Evolutionary conservation across 2,329 filamentous ascomycete genomes (phyloP).

Genomic region (Fusarium sp.): DNA sequence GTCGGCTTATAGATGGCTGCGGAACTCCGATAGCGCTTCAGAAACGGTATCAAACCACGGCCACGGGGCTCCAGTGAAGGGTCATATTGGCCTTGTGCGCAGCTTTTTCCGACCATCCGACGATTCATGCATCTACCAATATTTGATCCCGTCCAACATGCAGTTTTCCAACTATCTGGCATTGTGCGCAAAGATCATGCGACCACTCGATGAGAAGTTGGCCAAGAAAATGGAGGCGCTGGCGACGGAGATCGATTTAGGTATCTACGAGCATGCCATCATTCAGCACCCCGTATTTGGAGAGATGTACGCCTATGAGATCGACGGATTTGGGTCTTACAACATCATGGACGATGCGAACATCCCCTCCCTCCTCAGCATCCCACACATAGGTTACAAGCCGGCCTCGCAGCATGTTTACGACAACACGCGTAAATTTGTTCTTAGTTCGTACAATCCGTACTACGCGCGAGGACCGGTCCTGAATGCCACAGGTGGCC

Average conservation of each 20-base stretch:
- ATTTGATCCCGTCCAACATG: conserved; percentile 92
- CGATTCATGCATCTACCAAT: conserved; percentile 86
- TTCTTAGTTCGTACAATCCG: conserved; percentile 78
- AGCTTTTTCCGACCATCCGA: conserved; percentile 93
- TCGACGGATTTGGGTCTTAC: conserved; percentile 74
- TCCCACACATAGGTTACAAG: conserved; percentile 70
- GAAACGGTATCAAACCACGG: conserved; percentile 86
- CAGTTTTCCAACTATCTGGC: conserved; percentile 77
- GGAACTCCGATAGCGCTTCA: conserved; percentile 78
- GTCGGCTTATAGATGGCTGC: conserved; percentile 80
- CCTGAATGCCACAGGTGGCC: conserved; percentile 65
- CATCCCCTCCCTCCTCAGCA: conserved; percentile 71
- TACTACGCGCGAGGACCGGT: conserved; percentile 73
- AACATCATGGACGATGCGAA: conserved; percentile 76
- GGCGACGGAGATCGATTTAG: conserved; percentile 69
- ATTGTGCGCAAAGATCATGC: conserved; percentile 62
- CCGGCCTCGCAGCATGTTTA: conserved; percentile 74
- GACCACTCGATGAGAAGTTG: conserved; percentile 62
- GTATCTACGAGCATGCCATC: conserved; percentile 77
- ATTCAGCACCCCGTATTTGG: conserved; percentile 72
- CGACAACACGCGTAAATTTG: conserved; percentile 81
- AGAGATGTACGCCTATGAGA: conserved; percentile 76
- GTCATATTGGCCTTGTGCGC: conserved; percentile 83
- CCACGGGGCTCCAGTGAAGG: conserved; percentile 82
- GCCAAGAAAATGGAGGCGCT: conserved; percentile 70